Evolutionary conservation across 1,284 basidiomycete genomes (phyloP).

Genomic region (Omphalotus olearius): DNA sequence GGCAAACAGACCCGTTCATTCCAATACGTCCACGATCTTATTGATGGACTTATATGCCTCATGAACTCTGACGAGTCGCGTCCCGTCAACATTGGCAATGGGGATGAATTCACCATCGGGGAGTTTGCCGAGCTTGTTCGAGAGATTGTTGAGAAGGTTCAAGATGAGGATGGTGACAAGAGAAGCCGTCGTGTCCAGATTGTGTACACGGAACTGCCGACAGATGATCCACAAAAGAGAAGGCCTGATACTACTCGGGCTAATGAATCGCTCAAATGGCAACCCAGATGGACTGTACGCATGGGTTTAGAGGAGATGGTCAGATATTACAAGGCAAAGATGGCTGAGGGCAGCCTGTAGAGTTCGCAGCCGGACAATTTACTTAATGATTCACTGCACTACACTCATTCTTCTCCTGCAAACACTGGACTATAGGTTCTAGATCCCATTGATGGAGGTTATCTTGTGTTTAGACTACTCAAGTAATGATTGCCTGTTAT

Average conservation of each 20-base stretch:
- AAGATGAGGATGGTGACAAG: conserved; percentile 72
- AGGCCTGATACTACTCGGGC: conserved; percentile 91
- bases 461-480: no score
- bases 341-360: conserved; percentile 76
- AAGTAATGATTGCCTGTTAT: no score
- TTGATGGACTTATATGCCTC: conserved; percentile 82
- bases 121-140: conserved; percentile 87
- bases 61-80: conserved; percentile 91
- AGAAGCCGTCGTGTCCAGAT: conserved; percentile 62
- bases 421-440: not conserved
- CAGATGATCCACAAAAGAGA: conserved; percentile 93
- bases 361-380: not conserved
- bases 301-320: conserved; percentile 96
- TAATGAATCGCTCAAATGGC: conserved; percentile 83
- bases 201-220: conserved; percentile 82
- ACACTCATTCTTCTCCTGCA: not conserved
- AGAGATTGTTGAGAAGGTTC: conserved; percentile 86
- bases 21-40: conserved; percentile 86
- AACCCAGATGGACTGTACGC: conserved; percentile 87
- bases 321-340: conserved; percentile 84
- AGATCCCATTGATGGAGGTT: no score
- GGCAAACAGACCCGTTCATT: conserved; percentile 95
- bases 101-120: conserved; percentile 92
- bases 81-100: conserved; percentile 93
- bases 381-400: no score